Percentiles rank a stretch among this genome's conserved stretches.
These are phyloP conservation scores for Pythium monospermum DNA, from an alignment of 352 stramenopile species.

Conservation along the genomic window DNA sequence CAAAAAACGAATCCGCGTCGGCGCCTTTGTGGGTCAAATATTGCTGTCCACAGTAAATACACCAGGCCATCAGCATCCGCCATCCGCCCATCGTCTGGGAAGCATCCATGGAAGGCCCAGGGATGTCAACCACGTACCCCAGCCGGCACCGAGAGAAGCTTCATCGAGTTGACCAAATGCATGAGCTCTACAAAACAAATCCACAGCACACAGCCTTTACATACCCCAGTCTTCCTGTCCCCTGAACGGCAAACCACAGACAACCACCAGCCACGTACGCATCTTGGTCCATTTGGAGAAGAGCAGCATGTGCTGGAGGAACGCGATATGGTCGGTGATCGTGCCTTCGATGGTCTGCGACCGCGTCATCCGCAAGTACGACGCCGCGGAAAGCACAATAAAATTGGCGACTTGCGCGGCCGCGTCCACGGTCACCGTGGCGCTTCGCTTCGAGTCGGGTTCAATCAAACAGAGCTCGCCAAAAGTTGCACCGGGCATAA, in stretches of 20 bases:
- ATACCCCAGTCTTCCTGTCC: background rate
- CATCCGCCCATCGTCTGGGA: background rate
- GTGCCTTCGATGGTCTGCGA: slow-evolving; percentile 77
- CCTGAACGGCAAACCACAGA: background rate
- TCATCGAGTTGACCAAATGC: slow-evolving; percentile 83
- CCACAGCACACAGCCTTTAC: background rate
- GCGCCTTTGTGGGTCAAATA: slow-evolving; percentile 68
- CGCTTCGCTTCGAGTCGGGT: slow-evolving; percentile 78
- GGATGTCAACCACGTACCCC: slow-evolving; percentile 27
- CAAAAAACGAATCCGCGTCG: slow-evolving; percentile 75
- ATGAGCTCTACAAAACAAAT: slow-evolving; percentile 56
- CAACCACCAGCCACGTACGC: slow-evolving; percentile 35
- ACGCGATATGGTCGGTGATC: slow-evolving; percentile 81
- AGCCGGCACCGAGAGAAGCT: slow-evolving; percentile 52
- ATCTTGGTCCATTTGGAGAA: slow-evolving; percentile 83
- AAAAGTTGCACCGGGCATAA: slow-evolving; percentile 75
- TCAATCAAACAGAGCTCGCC: slow-evolving; percentile 84
- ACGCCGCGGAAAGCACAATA: slow-evolving; percentile 77
- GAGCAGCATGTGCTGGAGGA: slow-evolving; percentile 72
- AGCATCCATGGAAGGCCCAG: slow-evolving; percentile 4
- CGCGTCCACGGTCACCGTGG: slow-evolving; percentile 71
- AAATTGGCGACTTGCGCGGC: slow-evolving; percentile 71
- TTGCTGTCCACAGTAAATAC: too few species aligned
- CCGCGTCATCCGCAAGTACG: slow-evolving; percentile 77
- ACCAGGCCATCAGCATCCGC: too few species aligned